A percentile compares a stretch with the other conserved stretches of the same genome.
phyloP scores from a whole-genome alignment of 169 alveolate genomes.

The Theileria sp. region DNA sequence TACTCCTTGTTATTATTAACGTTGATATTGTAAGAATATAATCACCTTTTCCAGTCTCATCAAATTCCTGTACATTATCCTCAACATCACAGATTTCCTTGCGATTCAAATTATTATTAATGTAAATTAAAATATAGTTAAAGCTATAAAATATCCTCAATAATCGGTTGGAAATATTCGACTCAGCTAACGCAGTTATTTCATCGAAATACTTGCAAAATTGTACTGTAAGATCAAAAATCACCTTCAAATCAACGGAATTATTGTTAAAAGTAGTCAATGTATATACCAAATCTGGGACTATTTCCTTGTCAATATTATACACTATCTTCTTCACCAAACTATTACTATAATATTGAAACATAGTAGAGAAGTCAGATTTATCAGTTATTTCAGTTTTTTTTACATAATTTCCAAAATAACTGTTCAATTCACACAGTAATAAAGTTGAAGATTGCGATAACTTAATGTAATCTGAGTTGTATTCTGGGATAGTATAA shows the following conservation, averaged over 20 bases:
- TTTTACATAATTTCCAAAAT: not conserved
- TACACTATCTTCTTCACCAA: slow-evolving; percentile 1
- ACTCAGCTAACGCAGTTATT: not conserved
- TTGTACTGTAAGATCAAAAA: slow-evolving; percentile 12
- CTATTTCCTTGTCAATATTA: not conserved
- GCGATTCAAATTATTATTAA: not conserved
- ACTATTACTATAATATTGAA: slow-evolving; percentile 18
- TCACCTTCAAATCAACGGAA: not conserved
- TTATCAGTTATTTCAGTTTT: not conserved
- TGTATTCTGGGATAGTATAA: not conserved
- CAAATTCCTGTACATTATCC: not conserved
- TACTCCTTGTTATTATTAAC: slow-evolving; percentile 40
- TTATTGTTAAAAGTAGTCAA: not conserved
- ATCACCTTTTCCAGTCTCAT: not conserved
- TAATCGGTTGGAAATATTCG: not conserved
- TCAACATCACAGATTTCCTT: not conserved
- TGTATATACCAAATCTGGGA: not conserved
- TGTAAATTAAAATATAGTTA: slow-evolving; percentile 8
- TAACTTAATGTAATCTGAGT: slow-evolving; percentile 10
- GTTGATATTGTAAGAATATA: slow-evolving; percentile 21
- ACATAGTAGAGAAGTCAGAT: not conserved
- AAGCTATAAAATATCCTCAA: slow-evolving; percentile 1
- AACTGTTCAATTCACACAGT: slow-evolving; percentile 2
- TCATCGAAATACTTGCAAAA: slow-evolving; percentile 16
- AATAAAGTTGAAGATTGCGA: slow-evolving; percentile 13